Evolutionary conservation across 345 rosid species (phyloP), one percentile per base, ranked within the genome.

Genomic region (Euphorbia peplus): DNA sequence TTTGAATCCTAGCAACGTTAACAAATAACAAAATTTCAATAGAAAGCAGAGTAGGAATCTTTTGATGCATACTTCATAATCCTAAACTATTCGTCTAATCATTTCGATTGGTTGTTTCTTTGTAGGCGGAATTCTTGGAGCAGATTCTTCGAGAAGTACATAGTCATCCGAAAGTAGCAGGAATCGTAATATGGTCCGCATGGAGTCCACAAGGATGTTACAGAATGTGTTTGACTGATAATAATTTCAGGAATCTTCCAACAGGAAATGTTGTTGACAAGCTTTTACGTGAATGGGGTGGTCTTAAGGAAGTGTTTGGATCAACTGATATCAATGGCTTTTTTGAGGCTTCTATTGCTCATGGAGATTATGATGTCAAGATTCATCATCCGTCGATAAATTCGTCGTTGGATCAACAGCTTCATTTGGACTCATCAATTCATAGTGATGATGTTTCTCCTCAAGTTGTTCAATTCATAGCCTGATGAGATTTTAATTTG

Each of bases 191-290:
- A 0, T 90, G 97, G 98, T n/a, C 86, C 8, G 92, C 86, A 1
- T 82, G 87, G 88, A 48, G 2, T 0, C 85, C 92, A 0, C 0
- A 35, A 11, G 95, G 89, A 16, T 88, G 95, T 68, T 90, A 81
- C 62, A 30, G 67, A 37, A 90, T 90, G 90, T 93, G 95, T 59
- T 75, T 90, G 58, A 93, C 97, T 0, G 93, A 90, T 60, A 84
- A 77, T 70, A 83, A 81, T 77, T 92, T 88, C 60, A 80, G 8
- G 14, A 92, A 88, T 73, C 70, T 86, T 78, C 50, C 89, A 0
- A 90, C 91, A 2, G 95, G 96, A 4, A 73, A 87, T 61, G 95
- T 90, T 7, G 89, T 88, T 8, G 98, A 90, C 79, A 92, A 76
- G 71, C 85, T 92, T 15, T 10, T 88, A 68, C 74, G 37, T 7